Conservation (phyloP, 2,329 filamentous ascomycete genomes). For the Aspergillus intermedius region DNA sequence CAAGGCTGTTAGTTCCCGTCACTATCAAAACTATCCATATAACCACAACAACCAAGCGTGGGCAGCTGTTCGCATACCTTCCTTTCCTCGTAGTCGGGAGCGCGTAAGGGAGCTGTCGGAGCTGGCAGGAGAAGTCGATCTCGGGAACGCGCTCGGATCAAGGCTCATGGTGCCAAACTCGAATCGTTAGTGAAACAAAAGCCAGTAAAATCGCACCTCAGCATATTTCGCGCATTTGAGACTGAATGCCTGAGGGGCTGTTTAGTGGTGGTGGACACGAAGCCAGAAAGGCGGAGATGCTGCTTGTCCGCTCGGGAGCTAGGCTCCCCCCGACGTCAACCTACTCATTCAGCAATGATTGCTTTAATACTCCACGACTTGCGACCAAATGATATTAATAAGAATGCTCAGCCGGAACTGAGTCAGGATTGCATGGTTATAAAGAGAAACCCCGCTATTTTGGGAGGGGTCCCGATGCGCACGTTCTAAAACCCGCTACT, state of each 20-base stretch:
- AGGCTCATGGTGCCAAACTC: constrained; percentile 36
- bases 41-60: neutral
- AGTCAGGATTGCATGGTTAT: neutral
- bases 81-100: constrained; percentile 69
- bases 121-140: constrained; percentile 64
- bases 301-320: constrained; percentile 8
- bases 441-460: neutral
- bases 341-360: neutral
- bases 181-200: constrained; percentile 17
- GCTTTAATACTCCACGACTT: neutral
- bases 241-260: constrained; percentile 8
- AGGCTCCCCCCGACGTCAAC: constrained; percentile 4
- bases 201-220: constrained; percentile 18
- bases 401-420: neutral
- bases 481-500: neutral
- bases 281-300: constrained; percentile 12
- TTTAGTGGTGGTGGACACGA: constrained; percentile 10
- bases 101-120: constrained; percentile 75
- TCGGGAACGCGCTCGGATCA: constrained; percentile 36
- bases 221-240: constrained; percentile 31
- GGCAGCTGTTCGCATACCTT: constrained; percentile 52
- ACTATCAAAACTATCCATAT: neutral
- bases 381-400: neutral
- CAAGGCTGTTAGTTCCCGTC: neutral
- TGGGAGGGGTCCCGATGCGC: neutral